phyloP scores from a whole-genome alignment of 352 stramenopile genomes.

The Aphanomyces invadans region DNA sequence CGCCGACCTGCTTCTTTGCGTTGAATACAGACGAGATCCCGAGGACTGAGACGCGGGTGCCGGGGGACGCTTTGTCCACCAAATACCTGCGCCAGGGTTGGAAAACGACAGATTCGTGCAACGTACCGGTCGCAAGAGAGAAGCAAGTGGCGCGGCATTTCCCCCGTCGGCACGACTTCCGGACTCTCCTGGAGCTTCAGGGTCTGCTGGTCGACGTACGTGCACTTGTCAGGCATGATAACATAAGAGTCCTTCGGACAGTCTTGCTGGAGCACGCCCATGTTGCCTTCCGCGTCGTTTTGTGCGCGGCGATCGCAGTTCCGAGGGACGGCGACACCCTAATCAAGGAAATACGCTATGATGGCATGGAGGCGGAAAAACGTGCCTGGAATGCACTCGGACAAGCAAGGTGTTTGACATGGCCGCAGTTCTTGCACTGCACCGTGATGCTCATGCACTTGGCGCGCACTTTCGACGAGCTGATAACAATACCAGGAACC shows the following conservation, averaged over 20 bases:
- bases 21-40: conserved; percentile 94
- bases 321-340: conserved; percentile 75
- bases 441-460: conserved; percentile 89
- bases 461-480: conserved; percentile 86
- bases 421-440: conserved; percentile 83
- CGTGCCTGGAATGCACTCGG: conserved; percentile 37
- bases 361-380: conserved; percentile 17
- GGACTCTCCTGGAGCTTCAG: conserved; percentile 95
- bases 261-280: conserved; percentile 31
- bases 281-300: conserved; percentile 34
- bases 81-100: conserved; percentile 43
- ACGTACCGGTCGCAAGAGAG: conserved; percentile 89
- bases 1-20: conserved; percentile 61
- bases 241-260: conserved; percentile 89
- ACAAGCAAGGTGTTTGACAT: conserved; percentile 38
- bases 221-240: conserved; percentile 89
- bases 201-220: conserved; percentile 98
- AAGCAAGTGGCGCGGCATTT: conserved; percentile 96
- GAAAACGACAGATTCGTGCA: neutral
- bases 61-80: conserved; percentile 92
- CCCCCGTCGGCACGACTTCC: conserved; percentile 95
- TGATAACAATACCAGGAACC: conserved; percentile 96
- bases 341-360: conserved; percentile 39
- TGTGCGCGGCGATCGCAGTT: conserved; percentile 67
- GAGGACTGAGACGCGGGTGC: conserved; percentile 94